Evolutionary conservation across 108 stramenopile species (phyloP), one percentile per base, ranked within the genome.

Genomic region (Skeletonema potamos): DNA sequence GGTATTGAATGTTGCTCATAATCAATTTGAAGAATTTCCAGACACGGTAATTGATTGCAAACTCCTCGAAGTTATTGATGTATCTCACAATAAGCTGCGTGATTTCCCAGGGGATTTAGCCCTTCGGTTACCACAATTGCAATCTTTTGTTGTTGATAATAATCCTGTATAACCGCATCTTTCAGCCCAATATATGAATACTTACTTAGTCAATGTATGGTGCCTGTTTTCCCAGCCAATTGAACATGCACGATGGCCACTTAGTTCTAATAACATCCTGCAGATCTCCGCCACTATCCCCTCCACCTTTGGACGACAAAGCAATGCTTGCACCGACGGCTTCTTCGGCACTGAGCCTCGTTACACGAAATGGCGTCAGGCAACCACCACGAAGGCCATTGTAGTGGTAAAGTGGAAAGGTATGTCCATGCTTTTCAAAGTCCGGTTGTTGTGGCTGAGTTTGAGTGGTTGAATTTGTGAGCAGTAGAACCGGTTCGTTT

Each of bases 261-360:
- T 86, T 87, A 1, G 87, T 88, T 64, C 90, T 61, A 34, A 91
- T 63, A 11, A 91, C 77, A 48, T 82, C 86, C 36, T 87, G 88
- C 36, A 89, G 72, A 65, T 79, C 88, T 18, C 72, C 82, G 46
- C 68, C 64, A 43, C 43, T 33, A 11, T 39, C 56, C 18, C 30
- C 22, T 9, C 44, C 51, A 27, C 72, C 70, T 12, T 60, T 75
- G 11, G 61, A 61, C 13, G 76, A 67, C 65, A 89, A 60, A 26
- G 88, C 83, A 51, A 87, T 79, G 61, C 87, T 90, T 15, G 87
- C 85, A 13, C 92, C 92, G 17, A 93, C 89, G 2, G 92, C 92
- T 65, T 93, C 90, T 28, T 83, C 81, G 2, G 89, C 65, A 62
- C 74, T 85, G 26, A 89, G 63, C 60, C 82, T 78, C 6, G 86